phyloP scores from a whole-genome alignment of 345 rosid species.

The Arabis hirsuta region DNA sequence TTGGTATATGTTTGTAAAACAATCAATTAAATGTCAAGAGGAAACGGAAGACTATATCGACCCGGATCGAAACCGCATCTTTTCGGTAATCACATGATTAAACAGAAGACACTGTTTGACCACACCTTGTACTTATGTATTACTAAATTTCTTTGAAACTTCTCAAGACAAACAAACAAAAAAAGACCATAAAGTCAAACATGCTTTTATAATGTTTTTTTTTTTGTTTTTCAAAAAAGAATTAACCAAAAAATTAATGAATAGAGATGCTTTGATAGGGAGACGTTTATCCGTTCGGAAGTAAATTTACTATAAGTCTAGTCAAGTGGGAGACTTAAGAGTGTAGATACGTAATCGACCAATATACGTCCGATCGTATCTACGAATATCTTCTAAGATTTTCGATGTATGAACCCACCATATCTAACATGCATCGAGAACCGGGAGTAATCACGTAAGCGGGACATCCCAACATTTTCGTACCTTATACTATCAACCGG shows the following conservation, averaged over 20 bases:
- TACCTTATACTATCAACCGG: conserved; percentile 3
- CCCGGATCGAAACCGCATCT: no score
- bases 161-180: no score
- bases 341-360: conserved; percentile 6
- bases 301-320: neutral
- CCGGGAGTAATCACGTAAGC: conserved; percentile 16
- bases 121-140: no score
- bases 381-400: conserved; percentile 31
- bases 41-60: no score
- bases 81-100: no score
- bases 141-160: no score
- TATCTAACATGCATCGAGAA: conserved; percentile 28
- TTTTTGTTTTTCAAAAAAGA: no score
- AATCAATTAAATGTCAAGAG: neutral
- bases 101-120: no score
- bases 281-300: neutral
- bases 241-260: neutral
- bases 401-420: conserved; percentile 28
- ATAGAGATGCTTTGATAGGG: neutral
- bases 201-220: no score
- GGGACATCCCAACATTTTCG: neutral
- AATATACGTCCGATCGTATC: conserved; percentile 28
- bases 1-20: conserved; percentile 4
- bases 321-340: conserved; percentile 24
- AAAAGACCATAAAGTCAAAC: no score